phyloP scores from a whole-genome alignment of 805 yeast species.

The Pichia gijzeniarum region DNA sequence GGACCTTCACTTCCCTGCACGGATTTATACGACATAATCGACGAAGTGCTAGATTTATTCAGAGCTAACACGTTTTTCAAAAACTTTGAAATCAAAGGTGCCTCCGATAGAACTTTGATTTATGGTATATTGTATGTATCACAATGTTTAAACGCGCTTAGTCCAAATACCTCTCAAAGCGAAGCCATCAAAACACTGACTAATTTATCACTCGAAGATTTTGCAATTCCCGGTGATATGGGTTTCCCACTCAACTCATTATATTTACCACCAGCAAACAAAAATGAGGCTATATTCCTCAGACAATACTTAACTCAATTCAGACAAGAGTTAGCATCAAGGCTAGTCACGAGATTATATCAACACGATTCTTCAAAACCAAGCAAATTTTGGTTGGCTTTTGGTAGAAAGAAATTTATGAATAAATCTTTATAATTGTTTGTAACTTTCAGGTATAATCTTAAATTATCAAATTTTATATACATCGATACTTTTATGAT shows the following conservation, averaged over 20 bases:
- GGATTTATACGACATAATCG: conserved; percentile 81
- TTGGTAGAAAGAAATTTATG: conserved; percentile 93
- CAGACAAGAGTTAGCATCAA: conserved; percentile 85
- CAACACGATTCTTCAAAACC: conserved; percentile 54
- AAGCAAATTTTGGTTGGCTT: conserved; percentile 92
- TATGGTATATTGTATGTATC: conserved; percentile 89
- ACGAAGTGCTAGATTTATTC: conserved; percentile 85
- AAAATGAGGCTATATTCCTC: conserved; percentile 70
- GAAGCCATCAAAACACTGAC: conserved; percentile 69
- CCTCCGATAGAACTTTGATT: conserved; percentile 86
- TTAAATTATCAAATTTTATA: conserved; percentile 10
- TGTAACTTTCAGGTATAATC: too few species aligned
- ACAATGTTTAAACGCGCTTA: conserved; percentile 69
- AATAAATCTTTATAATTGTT: conserved; percentile 60
- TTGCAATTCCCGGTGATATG: conserved; percentile 90
- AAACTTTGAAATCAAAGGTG: conserved; percentile 94
- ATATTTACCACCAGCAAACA: conserved; percentile 65
- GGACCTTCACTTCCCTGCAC: conserved; percentile 87
- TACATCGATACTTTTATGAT: conserved; percentile 50
- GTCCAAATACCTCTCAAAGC: conserved; percentile 38
- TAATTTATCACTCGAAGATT: conserved; percentile 80
- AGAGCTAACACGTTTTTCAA: conserved; percentile 95
- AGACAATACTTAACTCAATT: conserved; percentile 83
- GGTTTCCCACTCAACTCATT: conserved; percentile 88
- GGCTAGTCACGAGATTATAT: conserved; percentile 72